These are phyloP conservation scores for Didymosphaeria variabile DNA, from an alignment of 2,329 filamentous ascomycete species.

Conservation along the genomic window DNA sequence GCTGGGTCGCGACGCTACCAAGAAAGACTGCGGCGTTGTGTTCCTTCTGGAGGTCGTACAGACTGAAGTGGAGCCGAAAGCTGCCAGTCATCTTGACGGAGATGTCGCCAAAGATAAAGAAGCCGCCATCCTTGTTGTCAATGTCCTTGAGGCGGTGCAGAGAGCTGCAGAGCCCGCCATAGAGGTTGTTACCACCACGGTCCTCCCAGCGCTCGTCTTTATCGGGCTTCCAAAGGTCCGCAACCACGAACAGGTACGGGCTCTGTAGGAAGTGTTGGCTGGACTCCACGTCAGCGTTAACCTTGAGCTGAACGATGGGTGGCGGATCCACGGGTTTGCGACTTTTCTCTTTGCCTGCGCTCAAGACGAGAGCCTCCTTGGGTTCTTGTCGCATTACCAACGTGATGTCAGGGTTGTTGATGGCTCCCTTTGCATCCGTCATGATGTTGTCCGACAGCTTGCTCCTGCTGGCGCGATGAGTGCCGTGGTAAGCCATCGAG, in stretches of 20 bases:
- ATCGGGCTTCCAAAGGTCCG: slow-evolving; percentile 61
- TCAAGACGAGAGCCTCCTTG: slow-evolving; percentile 70
- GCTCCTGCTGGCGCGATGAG: neutral
- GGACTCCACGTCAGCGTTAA: slow-evolving; percentile 59
- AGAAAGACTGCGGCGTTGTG: slow-evolving; percentile 48
- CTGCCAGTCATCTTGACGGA: slow-evolving; percentile 78
- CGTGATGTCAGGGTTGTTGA: slow-evolving; percentile 62
- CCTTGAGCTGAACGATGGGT: slow-evolving; percentile 78
- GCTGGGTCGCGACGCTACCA: slow-evolving; percentile 65
- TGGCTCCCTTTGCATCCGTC: neutral
- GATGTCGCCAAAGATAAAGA: slow-evolving; percentile 91
- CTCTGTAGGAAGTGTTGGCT: slow-evolving; percentile 72
- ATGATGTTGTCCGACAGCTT: slow-evolving; percentile 5
- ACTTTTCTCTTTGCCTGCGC: slow-evolving; percentile 77
- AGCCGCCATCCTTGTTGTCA: slow-evolving; percentile 79
- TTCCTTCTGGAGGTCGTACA: slow-evolving; percentile 74
- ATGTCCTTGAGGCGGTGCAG: slow-evolving; percentile 83
- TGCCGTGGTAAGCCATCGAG: neutral
- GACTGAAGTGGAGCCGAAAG: slow-evolving; percentile 77
- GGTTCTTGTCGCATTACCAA: slow-evolving; percentile 73
- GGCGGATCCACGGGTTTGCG: slow-evolving; percentile 90
- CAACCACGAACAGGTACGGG: slow-evolving; percentile 71
- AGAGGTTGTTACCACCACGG: slow-evolving; percentile 62
- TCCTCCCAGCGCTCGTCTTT: slow-evolving; percentile 57
- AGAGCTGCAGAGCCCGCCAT: slow-evolving; percentile 80